Base-by-base conservation (phyloP, 352 stramenopile species). In the Globisporangium barbulae region DNA sequence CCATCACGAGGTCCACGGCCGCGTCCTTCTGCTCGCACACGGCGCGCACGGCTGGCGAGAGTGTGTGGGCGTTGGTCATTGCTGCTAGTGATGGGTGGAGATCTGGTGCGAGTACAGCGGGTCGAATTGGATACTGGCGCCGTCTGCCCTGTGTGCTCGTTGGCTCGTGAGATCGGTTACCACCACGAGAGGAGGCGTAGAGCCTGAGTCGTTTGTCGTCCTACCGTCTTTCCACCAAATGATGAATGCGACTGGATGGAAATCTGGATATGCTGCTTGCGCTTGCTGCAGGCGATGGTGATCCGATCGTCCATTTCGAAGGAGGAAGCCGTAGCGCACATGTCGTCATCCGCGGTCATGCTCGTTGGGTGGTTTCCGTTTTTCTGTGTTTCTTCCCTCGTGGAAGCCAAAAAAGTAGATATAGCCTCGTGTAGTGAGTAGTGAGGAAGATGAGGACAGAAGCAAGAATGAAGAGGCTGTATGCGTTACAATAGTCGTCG, bases 11-110 rank as follows among this genome's bases (percentile, higher is more conserved):
- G 54, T 88, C 73, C 19, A 82, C 72, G 33, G 52, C 74, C 1
- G 72, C 70, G 48, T 71, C 64, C 31, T 85, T 69, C 25, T 66
- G 79, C 28, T 78, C 71, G 58, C 79, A 89, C 9, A 76, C 80
- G 17, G 73, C 73, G 31, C 65, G 47, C 22, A 90, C 80, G 0
- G 80, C 78, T 0, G 81, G 81, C 8, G 83, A 92, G 10, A 83
- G 52, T 9, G 21, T 7, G 25, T 30, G 50, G 8, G 50, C 1
- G 30, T 25, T 9, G 19, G 21, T 42, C 21, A 15, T 56, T 8
- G 19, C 19, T 49, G 42, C 19, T 28, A 31, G 5, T n/a, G 10
- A 7, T 35, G 13, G 50, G 19, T 30, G 50, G 19, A 45, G 39
- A 45, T 45, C 15, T 5, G 5, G 39, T 45, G 39, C 39, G 39